A percentile compares a stretch with the other conserved stretches of the same genome.
These are phyloP conservation scores for Wallacemonas collosoma DNA, from an alignment of 208 protist genomes.

Conservation along the genomic window DNA sequence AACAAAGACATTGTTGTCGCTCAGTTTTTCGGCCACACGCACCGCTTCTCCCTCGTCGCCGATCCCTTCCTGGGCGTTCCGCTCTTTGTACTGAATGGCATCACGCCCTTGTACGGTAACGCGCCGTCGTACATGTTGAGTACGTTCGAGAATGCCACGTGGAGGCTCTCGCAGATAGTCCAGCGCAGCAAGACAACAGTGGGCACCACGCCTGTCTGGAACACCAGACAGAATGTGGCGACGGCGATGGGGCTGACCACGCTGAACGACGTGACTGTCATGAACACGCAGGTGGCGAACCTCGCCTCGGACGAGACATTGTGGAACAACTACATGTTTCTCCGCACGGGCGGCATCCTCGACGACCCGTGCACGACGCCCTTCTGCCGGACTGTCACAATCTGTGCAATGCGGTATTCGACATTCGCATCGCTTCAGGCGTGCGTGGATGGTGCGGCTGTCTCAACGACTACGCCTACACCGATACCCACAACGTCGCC, in stretches of 20 bases:
- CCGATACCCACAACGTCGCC: constrained; percentile 15
- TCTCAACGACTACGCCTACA: constrained; percentile 8
- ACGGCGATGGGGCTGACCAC: constrained; percentile 29
- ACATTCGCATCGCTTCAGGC: constrained; percentile 20
- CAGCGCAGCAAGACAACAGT: constrained; percentile 23
- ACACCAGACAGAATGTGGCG: constrained; percentile 19
- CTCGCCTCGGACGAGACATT: constrained; percentile 19
- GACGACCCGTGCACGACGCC: constrained; percentile 24
- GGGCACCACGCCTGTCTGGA: constrained; percentile 23
- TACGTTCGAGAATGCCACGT: constrained; percentile 21
- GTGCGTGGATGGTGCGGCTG: constrained; percentile 13
- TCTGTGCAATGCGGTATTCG: constrained; percentile 32
- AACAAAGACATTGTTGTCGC: constrained; percentile 23
- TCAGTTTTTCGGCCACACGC: constrained; percentile 50
- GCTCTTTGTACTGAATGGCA: constrained; percentile 38
- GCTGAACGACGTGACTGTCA: constrained; percentile 18
- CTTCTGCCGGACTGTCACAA: constrained; percentile 30
- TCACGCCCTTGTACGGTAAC: constrained; percentile 42
- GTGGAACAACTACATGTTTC: constrained; percentile 29
- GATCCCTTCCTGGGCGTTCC: constrained; percentile 30
- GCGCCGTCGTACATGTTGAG: constrained; percentile 35
- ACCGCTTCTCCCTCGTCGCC: constrained; percentile 38
- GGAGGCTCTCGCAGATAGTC: constrained; percentile 12
- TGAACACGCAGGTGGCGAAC: constrained; percentile 5
- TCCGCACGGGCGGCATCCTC: constrained; percentile 23